Base-by-base conservation (phyloP, 2,329 filamentous ascomycete genomes). In the Fusarium irregulare region DNA sequence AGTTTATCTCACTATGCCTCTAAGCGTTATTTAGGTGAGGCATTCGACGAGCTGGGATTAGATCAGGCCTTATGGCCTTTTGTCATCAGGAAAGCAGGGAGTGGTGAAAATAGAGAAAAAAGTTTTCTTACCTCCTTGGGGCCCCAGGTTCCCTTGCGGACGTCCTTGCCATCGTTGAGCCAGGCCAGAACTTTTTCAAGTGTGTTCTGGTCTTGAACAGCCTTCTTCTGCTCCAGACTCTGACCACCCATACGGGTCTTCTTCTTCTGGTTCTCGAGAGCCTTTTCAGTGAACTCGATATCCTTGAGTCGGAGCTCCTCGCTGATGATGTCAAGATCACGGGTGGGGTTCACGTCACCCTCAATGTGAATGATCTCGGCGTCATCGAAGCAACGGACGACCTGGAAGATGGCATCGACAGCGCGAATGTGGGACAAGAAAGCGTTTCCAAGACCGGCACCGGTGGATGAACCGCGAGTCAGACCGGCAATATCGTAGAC, bases 1-100 rank as follows among this genome's bases (percentile, higher is more conserved):
- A 88, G 84, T 86, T 92, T 87, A 91, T 98, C 94, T 97, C 95
- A 98, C 83, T 80, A 89, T 88, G 87, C 86, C 74, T 87, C 92
- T 93, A 92, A 78, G 87, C 88, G 89, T 93, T 89, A 83, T 84
- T 84, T 82, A 84, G 80, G 83, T 87, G 90, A 92, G 92, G 89
- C 88, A 89, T 91, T 98, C 95, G 91, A 97, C 92, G 96, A 99
- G 96, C 96, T 99, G 96, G 96, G 96, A 93, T 97, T 94, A 92
- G 86, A 87, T 94, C 92, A 92, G 94, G 93, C 93, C 88, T 23
- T 83, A 85, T 86, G 88, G 93, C 94, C 96, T 92, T 97, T 97
- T 92, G 91, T 98, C 96, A 98, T 98, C 96, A 97, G 91, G 76
- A 84, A 89, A 76, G 74, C 70, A 60, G 21, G 32, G 13, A 20